Evolutionary conservation across 305 asterid species (phyloP).

Genomic region (Fraxinus floribunda): DNA sequence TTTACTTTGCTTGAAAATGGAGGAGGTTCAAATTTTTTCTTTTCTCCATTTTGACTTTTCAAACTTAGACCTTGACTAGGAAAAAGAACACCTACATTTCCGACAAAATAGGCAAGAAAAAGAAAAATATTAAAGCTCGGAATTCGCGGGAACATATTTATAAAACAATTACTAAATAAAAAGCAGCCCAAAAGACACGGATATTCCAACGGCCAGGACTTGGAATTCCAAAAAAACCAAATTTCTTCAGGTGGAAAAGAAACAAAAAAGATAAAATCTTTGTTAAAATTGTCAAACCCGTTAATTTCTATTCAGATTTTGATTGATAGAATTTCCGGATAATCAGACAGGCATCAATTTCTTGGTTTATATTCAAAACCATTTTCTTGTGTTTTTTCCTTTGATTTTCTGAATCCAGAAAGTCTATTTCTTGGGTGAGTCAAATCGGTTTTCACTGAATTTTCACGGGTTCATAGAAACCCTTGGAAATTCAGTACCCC

Average conservation of each 20-base stretch:
- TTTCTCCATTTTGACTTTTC: neutral
- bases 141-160: slow-evolving; percentile 30
- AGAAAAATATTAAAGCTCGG: slow-evolving; percentile 9
- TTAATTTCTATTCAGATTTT: slow-evolving; percentile 15
- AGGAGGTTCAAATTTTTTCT: neutral
- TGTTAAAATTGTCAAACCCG: neutral
- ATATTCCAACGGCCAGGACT: slow-evolving; percentile 33
- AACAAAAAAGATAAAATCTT: neutral
- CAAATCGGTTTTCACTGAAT: slow-evolving; percentile 39
- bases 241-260: slow-evolving; percentile 34
- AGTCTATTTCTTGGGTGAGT: neutral
- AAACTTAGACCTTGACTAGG: neutral
- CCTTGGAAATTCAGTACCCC: slow-evolving; percentile 42
- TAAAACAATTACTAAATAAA: neutral
- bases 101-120: neutral
- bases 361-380: neutral
- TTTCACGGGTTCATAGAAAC: slow-evolving; percentile 36
- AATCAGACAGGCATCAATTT: neutral
- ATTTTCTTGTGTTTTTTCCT: neutral
- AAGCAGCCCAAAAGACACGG: slow-evolving; percentile 15
- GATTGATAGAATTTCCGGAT: neutral
- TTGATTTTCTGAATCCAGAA: neutral
- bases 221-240: slow-evolving; percentile 23
- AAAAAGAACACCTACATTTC: neutral
- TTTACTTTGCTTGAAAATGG: neutral